These are phyloP conservation scores for Talaromyces borbonicus DNA, from an alignment of 495 filamentous ascomycete species.

Conservation along the genomic window DNA sequence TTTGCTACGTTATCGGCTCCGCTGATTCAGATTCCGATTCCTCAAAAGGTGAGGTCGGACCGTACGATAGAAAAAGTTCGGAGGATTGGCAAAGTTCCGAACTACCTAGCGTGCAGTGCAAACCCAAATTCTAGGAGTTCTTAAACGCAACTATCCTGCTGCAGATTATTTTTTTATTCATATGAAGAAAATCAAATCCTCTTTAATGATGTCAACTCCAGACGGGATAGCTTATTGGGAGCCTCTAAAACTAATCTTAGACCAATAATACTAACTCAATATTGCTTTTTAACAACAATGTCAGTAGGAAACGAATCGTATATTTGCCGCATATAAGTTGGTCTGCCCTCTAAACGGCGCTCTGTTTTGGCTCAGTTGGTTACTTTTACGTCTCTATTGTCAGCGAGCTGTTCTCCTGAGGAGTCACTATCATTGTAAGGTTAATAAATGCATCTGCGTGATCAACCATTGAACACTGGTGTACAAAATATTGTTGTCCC, in stretches of 20 bases:
- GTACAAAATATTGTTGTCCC: background rate
- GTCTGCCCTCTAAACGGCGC: no score
- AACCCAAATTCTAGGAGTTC: background rate
- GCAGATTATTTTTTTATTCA: no score
- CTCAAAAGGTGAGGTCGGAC: background rate
- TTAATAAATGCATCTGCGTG: background rate
- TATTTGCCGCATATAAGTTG: no score
- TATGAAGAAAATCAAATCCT: no score
- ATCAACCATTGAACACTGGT: background rate
- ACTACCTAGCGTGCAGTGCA: slow-evolving; percentile 6
- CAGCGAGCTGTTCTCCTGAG: background rate
- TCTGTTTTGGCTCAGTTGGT: no score
- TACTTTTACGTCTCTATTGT: background rate
- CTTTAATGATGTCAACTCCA: no score
- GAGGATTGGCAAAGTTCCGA: slow-evolving; percentile 1
- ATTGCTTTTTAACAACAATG: no score
- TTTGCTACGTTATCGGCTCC: background rate
- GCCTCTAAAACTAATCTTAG: no score
- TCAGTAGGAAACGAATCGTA: no score
- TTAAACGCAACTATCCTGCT: no score
- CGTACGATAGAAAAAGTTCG: background rate
- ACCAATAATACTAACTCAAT: no score
- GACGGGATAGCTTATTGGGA: no score
- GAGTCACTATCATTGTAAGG: background rate
- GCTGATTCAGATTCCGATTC: slow-evolving; percentile 3